A percentile compares a stretch with the other conserved stretches of the same genome.
Conservation (phyloP, 176 grass and related monocot genomes). For the Poa annua region DNA sequence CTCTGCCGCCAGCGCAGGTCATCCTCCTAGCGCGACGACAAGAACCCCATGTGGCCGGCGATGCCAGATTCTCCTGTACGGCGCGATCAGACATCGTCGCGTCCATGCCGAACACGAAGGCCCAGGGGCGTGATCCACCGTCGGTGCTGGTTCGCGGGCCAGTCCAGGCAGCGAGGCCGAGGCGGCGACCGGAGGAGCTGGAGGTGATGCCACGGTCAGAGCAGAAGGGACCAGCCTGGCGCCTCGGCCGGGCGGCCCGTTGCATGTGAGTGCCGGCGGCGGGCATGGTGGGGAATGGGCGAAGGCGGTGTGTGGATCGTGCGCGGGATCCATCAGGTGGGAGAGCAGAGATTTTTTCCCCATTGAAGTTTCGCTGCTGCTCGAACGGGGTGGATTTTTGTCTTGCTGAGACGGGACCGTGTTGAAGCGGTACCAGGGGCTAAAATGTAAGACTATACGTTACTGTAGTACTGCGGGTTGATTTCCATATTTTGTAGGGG, state of each 20-base stretch:
- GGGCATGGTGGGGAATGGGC: too few relatives aligned
- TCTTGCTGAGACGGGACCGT: too few relatives aligned
- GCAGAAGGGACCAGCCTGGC: slow-evolving; percentile 43
- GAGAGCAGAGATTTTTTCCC: too few relatives aligned
- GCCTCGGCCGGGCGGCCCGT: slow-evolving; percentile 34
- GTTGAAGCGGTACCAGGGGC: too few relatives aligned
- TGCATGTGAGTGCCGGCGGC: slow-evolving; percentile 20
- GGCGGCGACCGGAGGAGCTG: slow-evolving; percentile 10
- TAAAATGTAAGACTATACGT: too few relatives aligned
- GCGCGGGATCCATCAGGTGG: slow-evolving; percentile 41
- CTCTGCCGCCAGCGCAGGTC: too few relatives aligned
- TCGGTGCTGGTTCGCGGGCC: neutral
- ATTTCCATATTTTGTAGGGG: too few relatives aligned
- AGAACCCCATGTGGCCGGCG: slow-evolving; percentile 32
- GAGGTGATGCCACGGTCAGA: slow-evolving; percentile 40
- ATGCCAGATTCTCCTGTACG: neutral
- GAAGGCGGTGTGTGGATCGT: slow-evolving; percentile 44
- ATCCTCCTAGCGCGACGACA: neutral
- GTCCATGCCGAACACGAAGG: slow-evolving; percentile 20
- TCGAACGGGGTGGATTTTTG: too few relatives aligned
- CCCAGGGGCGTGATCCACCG: slow-evolving; percentile 25
- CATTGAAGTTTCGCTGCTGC: too few relatives aligned
- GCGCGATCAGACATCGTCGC: neutral
- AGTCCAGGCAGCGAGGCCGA: neutral
- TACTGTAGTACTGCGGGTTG: too few relatives aligned